Conservation (phyloP, 208 protist species). For the Wallacemonas sp. region DNA sequence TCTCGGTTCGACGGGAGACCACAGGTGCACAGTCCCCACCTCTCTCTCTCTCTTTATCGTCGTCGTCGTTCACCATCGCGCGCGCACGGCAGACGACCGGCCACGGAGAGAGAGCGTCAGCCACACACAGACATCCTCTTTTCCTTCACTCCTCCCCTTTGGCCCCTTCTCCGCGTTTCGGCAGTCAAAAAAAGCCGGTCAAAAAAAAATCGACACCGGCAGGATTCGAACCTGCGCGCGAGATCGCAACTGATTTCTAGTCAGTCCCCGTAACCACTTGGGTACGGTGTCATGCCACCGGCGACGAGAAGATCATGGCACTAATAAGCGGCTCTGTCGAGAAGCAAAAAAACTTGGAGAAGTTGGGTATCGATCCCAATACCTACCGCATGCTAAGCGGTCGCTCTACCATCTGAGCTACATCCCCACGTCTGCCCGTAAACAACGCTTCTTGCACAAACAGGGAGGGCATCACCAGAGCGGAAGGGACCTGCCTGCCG, state of each 20-base stretch:
- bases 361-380: constrained; percentile 94
- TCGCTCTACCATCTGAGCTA: constrained; percentile 94
- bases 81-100: not conserved
- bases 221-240: constrained; percentile 76
- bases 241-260: constrained; percentile 74
- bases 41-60: too few species aligned
- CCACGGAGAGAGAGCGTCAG: not conserved
- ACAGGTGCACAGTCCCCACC: too few species aligned
- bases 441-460: too few species aligned
- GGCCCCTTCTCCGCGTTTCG: not conserved
- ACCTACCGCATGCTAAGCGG: constrained; percentile 93
- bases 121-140: not conserved
- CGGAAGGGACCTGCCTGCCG: too few species aligned
- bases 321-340: not conserved
- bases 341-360: constrained; percentile 62
- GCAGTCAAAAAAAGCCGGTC: not conserved
- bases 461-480: too few species aligned
- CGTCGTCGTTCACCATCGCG: too few species aligned
- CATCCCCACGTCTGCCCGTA: constrained; percentile 52
- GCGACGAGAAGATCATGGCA: too few species aligned
- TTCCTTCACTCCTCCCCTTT: not conserved
- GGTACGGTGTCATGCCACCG: constrained; percentile 22
- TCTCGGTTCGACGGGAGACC: too few species aligned
- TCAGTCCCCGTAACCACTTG: constrained; percentile 72
- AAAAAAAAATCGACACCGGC: constrained; percentile 49